These are phyloP conservation scores for Verticillium klebahnii DNA, from an alignment of 2,329 filamentous ascomycete species.

Conservation along the genomic window DNA sequence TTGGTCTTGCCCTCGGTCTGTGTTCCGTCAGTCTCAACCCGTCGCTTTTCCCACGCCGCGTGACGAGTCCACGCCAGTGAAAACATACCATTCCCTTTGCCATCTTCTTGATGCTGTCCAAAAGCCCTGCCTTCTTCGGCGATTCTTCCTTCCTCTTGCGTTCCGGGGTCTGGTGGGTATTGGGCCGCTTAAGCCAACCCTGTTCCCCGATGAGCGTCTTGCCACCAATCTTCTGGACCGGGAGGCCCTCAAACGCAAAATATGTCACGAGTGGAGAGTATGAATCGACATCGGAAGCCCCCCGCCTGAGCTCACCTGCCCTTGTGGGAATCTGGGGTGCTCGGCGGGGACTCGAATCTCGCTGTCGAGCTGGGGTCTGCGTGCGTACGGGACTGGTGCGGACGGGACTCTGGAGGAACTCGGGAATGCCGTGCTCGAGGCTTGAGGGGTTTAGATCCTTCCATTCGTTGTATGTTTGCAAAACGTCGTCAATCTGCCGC, in stretches of 20 bases:
- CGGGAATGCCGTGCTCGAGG: background rate
- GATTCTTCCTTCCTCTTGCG: conserved; percentile 13
- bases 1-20: conserved; percentile 31
- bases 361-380: background rate
- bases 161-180: conserved; percentile 15
- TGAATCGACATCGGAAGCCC: conserved; percentile 13
- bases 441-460: background rate
- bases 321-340: background rate
- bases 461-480: conserved; percentile 12
- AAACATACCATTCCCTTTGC: conserved; percentile 48
- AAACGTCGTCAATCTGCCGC: conserved; percentile 6
- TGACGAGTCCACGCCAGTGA: background rate
- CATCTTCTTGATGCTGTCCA: conserved; percentile 45
- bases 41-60: background rate
- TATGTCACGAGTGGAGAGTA: conserved; percentile 41
- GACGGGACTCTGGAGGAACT: background rate
- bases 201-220: conserved; percentile 52
- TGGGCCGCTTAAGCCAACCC: conserved; percentile 50
- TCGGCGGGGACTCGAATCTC: background rate
- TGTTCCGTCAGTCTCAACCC: conserved; percentile 1
- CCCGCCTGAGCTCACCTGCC: conserved; percentile 10
- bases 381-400: background rate
- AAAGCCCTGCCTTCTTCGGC: conserved; percentile 33
- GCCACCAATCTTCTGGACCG: conserved; percentile 32
- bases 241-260: conserved; percentile 32